A percentile compares a stretch with the other conserved stretches of the same genome.
These are phyloP conservation scores for Aurantiochytrium sp. DNA, from an alignment of 108 stramenopile species.

Conservation along the genomic window DNA sequence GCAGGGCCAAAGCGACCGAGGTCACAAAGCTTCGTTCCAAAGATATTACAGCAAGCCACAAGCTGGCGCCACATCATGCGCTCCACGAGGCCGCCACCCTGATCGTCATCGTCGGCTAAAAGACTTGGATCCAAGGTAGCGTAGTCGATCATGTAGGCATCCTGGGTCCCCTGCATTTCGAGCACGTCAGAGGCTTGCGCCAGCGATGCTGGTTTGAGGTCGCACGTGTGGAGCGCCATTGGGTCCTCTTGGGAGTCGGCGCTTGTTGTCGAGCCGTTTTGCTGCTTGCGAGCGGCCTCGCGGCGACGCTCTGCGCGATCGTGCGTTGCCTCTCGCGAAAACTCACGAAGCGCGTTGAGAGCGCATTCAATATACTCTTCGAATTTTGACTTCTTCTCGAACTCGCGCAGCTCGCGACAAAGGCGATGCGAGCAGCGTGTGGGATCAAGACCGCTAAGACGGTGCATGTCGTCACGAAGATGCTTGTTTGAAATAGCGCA, in stretches of 20 bases:
- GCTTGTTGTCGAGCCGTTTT: neutral
- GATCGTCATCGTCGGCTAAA: neutral
- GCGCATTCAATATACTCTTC: slow-evolving; percentile 30
- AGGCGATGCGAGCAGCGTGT: neutral
- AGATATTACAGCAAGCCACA: slow-evolving; percentile 23
- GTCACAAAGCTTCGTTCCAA: slow-evolving; percentile 25
- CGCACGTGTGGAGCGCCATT: neutral
- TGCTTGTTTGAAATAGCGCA: slow-evolving; percentile 18
- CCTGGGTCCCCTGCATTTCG: neutral
- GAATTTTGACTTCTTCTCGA: slow-evolving; percentile 33
- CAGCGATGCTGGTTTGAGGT: neutral
- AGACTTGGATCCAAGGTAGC: neutral
- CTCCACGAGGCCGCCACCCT: neutral
- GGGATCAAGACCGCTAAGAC: neutral
- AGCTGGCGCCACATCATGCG: slow-evolving; percentile 39
- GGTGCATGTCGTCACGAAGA: neutral
- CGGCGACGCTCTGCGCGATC: neutral
- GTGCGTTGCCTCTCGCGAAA: neutral
- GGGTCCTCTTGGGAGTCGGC: neutral
- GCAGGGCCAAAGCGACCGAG: slow-evolving; percentile 12
- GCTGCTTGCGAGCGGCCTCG: neutral
- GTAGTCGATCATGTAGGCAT: neutral
- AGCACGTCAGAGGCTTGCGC: neutral
- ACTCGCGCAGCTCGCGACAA: slow-evolving; percentile 12
- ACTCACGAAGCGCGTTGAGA: slow-evolving; percentile 21